phyloP scores from a whole-genome alignment of 2,329 filamentous ascomycete genomes.

The Ophiostoma triangulosporum region DNA sequence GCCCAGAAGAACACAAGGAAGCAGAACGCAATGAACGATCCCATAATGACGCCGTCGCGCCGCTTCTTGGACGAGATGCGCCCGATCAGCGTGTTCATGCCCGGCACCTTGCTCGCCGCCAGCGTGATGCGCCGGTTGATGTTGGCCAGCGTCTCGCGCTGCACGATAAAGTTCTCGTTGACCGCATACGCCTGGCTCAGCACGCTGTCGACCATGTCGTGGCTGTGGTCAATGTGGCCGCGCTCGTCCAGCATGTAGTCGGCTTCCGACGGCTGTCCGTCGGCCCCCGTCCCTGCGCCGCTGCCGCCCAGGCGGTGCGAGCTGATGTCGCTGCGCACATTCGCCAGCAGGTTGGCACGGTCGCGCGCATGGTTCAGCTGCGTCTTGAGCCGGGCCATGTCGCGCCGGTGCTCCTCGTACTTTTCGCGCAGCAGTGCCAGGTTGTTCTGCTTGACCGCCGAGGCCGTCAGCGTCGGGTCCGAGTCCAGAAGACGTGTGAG shows the following conservation, averaged over 20 bases:
- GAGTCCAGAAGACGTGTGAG: constrained; percentile 85
- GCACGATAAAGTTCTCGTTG: constrained; percentile 76
- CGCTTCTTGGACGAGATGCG: constrained; percentile 92
- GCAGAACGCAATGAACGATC: constrained; percentile 80
- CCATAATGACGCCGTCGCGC: constrained; percentile 88
- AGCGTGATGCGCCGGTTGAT: constrained; percentile 84
- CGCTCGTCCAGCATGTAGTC: constrained; percentile 97
- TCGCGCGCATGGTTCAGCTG: constrained; percentile 67
- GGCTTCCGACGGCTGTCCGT: constrained; percentile 66
- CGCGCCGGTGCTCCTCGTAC: constrained; percentile 71
- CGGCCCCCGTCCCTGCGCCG: constrained; percentile 52
- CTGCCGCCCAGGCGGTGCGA: constrained; percentile 81
- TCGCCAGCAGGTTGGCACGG: constrained; percentile 77
- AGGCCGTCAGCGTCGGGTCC: constrained; percentile 73
- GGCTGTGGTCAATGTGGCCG: constrained; percentile 70
- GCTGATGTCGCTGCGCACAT: constrained; percentile 83
- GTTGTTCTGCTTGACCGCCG: constrained; percentile 94
- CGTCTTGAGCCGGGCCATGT: constrained; percentile 61
- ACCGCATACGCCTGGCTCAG: constrained; percentile 93
- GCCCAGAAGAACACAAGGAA: constrained; percentile 78
- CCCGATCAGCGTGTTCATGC: constrained; percentile 80
- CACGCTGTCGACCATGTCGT: constrained; percentile 79
- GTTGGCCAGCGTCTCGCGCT: constrained; percentile 75
- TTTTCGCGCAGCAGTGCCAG: constrained; percentile 83
- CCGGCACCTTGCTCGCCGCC: constrained; percentile 82